phyloP scores from a whole-genome alignment of 1,284 basidiomycete genomes.

The Pseudomicrostroma phylloplanum region DNA sequence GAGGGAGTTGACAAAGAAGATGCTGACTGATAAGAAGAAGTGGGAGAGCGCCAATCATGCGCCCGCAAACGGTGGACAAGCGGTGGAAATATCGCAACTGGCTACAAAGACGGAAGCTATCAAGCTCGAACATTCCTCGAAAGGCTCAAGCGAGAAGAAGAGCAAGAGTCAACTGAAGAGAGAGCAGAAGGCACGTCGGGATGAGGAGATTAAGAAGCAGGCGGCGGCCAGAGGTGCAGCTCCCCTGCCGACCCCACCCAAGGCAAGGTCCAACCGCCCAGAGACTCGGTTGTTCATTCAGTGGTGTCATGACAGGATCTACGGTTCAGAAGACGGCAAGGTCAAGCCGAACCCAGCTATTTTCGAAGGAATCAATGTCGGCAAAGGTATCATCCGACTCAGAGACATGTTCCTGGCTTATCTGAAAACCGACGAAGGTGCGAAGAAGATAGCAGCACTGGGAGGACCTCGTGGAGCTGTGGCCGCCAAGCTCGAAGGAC shows the following conservation, averaged over 20 bases:
- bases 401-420: constrained; percentile 73
- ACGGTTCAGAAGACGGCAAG: constrained; percentile 55
- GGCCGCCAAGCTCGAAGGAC: constrained; percentile 16
- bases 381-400: constrained; percentile 75
- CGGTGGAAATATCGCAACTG: constrained; percentile 30
- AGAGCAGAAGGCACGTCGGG: constrained; percentile 15
- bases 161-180: constrained; percentile 27
- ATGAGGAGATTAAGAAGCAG: neutral
- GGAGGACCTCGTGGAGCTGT: constrained; percentile 52
- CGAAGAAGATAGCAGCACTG: constrained; percentile 42
- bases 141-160: neutral
- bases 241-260: constrained; percentile 24
- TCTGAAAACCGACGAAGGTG: constrained; percentile 54
- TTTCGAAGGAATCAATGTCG: constrained; percentile 65
- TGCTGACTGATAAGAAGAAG: constrained; percentile 31
- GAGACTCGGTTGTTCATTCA: constrained; percentile 40
- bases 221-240: constrained; percentile 19
- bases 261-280: constrained; percentile 29
- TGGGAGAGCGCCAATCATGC: constrained; percentile 20
- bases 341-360: constrained; percentile 61
- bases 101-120: neutral
- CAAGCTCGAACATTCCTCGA: neutral
- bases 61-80: constrained; percentile 16
- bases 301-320: constrained; percentile 43
- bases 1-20: constrained; percentile 80